Conservation (phyloP, 768 basidiomycete genomes). For the Pholiota molesta region DNA sequence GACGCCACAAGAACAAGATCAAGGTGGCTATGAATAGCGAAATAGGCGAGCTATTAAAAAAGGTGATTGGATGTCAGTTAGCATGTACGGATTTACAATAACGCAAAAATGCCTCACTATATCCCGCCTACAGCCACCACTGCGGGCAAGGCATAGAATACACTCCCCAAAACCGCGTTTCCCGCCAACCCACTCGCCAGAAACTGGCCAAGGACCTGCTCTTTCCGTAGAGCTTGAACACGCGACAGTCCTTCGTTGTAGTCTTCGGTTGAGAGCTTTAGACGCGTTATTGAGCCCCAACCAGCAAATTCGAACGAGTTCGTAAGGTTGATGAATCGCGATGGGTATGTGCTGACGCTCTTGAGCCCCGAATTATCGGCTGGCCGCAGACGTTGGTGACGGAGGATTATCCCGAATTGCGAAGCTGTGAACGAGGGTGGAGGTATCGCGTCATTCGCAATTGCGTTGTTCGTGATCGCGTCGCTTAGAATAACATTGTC, state of each 20-base stretch:
- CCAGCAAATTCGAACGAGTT: constrained; percentile 75
- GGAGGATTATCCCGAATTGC: constrained; percentile 59
- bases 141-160: constrained; percentile 71
- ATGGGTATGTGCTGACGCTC: constrained; percentile 42
- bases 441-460: constrained; percentile 20
- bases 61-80: constrained; percentile 34
- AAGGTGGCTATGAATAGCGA: constrained; percentile 65
- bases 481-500: not conserved
- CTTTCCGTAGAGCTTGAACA: constrained; percentile 31
- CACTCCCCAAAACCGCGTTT: constrained; percentile 67
- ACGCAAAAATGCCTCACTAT: constrained; percentile 48
- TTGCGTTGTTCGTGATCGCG: not conserved
- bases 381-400: constrained; percentile 58
- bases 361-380: constrained; percentile 46
- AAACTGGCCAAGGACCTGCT: constrained; percentile 59
- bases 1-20: constrained; percentile 71
- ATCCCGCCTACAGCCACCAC: constrained; percentile 62
- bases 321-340: constrained; percentile 62
- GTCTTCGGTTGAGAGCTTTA: constrained; percentile 51
- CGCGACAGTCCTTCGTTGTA: constrained; percentile 33
- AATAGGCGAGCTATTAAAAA: constrained; percentile 58
- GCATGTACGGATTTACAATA: constrained; percentile 45
- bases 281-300: constrained; percentile 58
- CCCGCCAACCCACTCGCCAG: constrained; percentile 69
- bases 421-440: constrained; percentile 51